Conservation (phyloP, 768 basidiomycete species). For the Coprinopsis sp. region DNA sequence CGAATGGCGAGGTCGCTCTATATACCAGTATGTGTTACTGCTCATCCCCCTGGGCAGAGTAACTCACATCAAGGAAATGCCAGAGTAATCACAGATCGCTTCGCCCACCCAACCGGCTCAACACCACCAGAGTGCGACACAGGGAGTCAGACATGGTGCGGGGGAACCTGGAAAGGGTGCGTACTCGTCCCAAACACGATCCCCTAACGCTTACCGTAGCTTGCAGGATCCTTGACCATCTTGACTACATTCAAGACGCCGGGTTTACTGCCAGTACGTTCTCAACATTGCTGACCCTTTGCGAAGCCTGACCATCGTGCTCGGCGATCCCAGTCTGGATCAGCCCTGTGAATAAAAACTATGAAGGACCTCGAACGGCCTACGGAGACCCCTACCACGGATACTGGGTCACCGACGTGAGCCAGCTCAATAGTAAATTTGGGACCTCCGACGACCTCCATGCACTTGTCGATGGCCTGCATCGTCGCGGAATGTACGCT, state of each 20-base stretch:
- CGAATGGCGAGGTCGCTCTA: conserved; percentile 71
- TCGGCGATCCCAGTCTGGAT: conserved; percentile 59
- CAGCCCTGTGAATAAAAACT: conserved; percentile 77
- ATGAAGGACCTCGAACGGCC: conserved; percentile 59
- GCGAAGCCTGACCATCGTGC: background rate
- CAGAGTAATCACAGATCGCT: conserved; percentile 73
- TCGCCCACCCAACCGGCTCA: conserved; percentile 57
- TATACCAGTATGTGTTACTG: conserved; percentile 59
- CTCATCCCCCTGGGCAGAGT: background rate
- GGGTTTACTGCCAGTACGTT: conserved; percentile 71
- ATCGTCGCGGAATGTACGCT: conserved; percentile 64
- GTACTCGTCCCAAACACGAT: conserved; percentile 11
- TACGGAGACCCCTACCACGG: conserved; percentile 87
- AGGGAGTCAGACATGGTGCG: conserved; percentile 65
- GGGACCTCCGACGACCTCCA: conserved; percentile 72
- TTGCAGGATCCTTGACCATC: conserved; percentile 55
- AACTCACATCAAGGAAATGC: background rate
- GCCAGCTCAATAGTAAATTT: conserved; percentile 63
- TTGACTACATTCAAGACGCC: conserved; percentile 82
- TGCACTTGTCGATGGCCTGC: conserved; percentile 58
- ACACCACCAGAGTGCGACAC: conserved; percentile 53
- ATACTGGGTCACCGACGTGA: conserved; percentile 74
- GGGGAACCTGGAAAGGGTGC: conserved; percentile 78
- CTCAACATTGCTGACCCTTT: background rate
- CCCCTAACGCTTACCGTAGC: background rate